Conservation (phyloP, 2,329 filamentous ascomycete genomes). For the Paraphaeosphaeria minitans region DNA sequence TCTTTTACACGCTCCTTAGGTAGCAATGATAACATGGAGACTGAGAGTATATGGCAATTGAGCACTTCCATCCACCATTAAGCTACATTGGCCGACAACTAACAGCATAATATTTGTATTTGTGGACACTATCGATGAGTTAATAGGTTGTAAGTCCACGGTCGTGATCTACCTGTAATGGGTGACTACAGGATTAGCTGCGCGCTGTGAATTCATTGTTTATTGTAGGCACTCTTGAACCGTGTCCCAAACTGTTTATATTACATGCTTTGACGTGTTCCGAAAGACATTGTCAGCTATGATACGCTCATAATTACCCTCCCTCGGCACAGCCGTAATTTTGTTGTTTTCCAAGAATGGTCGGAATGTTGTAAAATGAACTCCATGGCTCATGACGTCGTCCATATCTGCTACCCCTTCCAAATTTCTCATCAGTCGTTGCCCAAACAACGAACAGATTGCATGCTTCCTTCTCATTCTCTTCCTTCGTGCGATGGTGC, state of each 20-base stretch:
- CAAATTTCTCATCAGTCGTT: conserved; percentile 47
- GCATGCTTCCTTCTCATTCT: conserved; percentile 38
- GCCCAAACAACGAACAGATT: conserved; percentile 50
- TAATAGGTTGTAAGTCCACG: background rate
- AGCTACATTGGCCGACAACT: too few species aligned
- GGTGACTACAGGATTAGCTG: too few species aligned
- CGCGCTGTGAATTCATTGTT: too few species aligned
- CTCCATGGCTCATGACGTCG: conserved; percentile 43
- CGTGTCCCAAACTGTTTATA: too few species aligned
- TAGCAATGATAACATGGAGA: background rate
- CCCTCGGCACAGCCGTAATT: conserved; percentile 10
- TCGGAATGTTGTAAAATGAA: conserved; percentile 53
- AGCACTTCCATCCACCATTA: too few species aligned
- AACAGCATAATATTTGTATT: too few species aligned
- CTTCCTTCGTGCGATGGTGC: conserved; percentile 50
- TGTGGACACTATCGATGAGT: background rate
- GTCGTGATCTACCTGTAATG: background rate
- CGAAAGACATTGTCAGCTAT: background rate
- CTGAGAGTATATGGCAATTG: background rate
- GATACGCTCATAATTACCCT: background rate
- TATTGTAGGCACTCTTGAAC: too few species aligned
- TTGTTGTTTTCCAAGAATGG: conserved; percentile 41
- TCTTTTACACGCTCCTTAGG: background rate
- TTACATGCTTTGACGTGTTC: background rate
- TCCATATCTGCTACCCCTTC: conserved; percentile 43